A percentile compares a stretch with the other conserved stretches of the same genome.
phyloP scores from a whole-genome alignment of 2,329 filamentous ascomycete species.

The Ramularia collo-cygni region DNA sequence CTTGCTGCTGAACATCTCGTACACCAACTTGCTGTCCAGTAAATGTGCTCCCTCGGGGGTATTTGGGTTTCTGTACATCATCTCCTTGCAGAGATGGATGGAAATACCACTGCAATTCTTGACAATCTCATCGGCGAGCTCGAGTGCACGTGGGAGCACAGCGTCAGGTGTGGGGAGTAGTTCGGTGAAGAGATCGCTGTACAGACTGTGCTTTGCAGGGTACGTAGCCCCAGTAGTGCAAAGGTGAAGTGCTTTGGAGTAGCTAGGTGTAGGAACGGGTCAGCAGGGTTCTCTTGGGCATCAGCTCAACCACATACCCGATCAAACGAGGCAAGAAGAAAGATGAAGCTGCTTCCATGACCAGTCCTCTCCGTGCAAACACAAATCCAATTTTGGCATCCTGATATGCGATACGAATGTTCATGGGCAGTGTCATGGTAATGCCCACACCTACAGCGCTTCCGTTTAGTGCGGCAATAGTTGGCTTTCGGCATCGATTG shows the following conservation, averaged over 20 bases:
- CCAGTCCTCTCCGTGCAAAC: constrained; percentile 62
- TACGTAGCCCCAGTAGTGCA: constrained; percentile 62
- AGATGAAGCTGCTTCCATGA: constrained; percentile 64
- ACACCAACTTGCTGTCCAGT: constrained; percentile 59
- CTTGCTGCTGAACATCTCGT: constrained; percentile 52
- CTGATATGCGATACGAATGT: constrained; percentile 48
- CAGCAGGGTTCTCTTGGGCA: neutral
- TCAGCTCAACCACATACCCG: constrained; percentile 37
- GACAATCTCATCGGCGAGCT: constrained; percentile 60
- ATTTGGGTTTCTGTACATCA: constrained; percentile 56
- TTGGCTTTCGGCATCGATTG: constrained; percentile 50
- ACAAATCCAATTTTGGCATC: constrained; percentile 66
- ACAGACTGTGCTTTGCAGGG: constrained; percentile 38
- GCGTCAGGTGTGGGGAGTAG: constrained; percentile 50
- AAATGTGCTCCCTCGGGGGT: constrained; percentile 64
- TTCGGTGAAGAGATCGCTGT: constrained; percentile 60
- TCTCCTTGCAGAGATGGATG: constrained; percentile 60
- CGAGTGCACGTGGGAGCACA: constrained; percentile 59
- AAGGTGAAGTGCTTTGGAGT: constrained; percentile 56
- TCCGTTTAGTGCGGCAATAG: constrained; percentile 50
- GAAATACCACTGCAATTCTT: constrained; percentile 59
- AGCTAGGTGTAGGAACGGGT: constrained; percentile 13
- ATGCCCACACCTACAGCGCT: constrained; percentile 53
- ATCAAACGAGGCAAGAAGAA: constrained; percentile 67
- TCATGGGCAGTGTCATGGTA: constrained; percentile 52